A percentile compares a stretch with the other conserved stretches of the same genome.
These are phyloP conservation scores for Cryphonectria radicalis DNA, from an alignment of 2,329 filamentous ascomycete genomes.

Conservation along the genomic window DNA sequence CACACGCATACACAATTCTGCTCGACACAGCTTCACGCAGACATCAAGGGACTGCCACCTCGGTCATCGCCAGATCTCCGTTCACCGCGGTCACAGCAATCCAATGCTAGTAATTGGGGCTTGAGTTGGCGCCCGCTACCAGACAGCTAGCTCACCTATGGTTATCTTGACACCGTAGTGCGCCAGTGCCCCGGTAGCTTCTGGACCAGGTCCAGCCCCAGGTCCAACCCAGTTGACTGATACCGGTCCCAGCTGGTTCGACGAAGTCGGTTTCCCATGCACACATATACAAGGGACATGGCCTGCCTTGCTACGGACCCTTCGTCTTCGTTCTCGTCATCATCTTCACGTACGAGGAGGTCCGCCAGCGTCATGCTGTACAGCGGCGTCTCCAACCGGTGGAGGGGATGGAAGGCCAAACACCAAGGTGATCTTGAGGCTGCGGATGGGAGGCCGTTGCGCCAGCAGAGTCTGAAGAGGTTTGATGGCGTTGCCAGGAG, in stretches of 20 bases:
- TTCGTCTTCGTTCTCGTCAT: conserved; percentile 7
- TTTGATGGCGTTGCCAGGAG: conserved; percentile 56
- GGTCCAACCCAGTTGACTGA: conserved; percentile 23
- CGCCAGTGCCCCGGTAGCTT: conserved; percentile 11
- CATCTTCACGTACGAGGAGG: conserved; percentile 21
- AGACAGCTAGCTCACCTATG: conserved; percentile 16
- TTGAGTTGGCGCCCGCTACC: conserved; percentile 21
- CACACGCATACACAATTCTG: conserved; percentile 12
- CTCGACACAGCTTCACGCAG: neutral
- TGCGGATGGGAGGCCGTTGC: conserved; percentile 30
- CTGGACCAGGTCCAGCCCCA: conserved; percentile 23
- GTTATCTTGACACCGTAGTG: conserved; percentile 13
- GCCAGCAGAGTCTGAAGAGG: conserved; percentile 45
- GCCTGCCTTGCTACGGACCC: conserved; percentile 18
- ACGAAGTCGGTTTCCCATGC: neutral
- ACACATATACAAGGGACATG: conserved; percentile 20
- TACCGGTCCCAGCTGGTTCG: conserved; percentile 9
- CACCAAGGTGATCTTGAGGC: conserved; percentile 40
- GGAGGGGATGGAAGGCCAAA: conserved; percentile 43
- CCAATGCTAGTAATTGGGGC: conserved; percentile 11
- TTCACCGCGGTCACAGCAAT: conserved; percentile 16
- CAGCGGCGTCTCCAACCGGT: conserved; percentile 41
- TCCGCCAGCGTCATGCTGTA: conserved; percentile 34
- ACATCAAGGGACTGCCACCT: neutral
- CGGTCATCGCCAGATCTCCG: conserved; percentile 10